These are phyloP conservation scores for Candida schatavii DNA, from an alignment of 805 yeast genomes.

Conservation along the genomic window DNA sequence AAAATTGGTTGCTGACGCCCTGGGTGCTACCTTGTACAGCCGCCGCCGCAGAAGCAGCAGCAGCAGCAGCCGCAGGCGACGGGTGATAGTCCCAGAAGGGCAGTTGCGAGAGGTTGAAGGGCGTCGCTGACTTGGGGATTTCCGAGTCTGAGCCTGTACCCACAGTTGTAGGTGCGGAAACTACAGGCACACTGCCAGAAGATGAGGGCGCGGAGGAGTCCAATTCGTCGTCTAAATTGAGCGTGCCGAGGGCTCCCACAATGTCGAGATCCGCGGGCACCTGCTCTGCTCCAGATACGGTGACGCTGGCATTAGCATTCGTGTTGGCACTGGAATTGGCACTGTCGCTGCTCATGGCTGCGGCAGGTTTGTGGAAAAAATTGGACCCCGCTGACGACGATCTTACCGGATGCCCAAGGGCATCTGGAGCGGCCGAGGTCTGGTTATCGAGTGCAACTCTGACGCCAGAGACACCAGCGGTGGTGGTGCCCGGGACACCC, in stretches of 20 bases:
- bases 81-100: slow-evolving; percentile 8
- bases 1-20: slow-evolving; percentile 5
- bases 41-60: not conserved
- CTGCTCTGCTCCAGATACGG: not conserved
- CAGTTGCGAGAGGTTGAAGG: slow-evolving; percentile 1
- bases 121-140: slow-evolving; percentile 3
- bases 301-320: slow-evolving; percentile 2
- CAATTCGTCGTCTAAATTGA: slow-evolving; percentile 28
- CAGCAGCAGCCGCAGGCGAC: not conserved
- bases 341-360: slow-evolving; percentile 9
- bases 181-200: not conserved
- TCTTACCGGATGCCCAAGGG: slow-evolving; percentile 7
- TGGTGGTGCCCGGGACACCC: slow-evolving; percentile 3
- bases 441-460: too few relatives aligned
- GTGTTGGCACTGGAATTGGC: slow-evolving; percentile 8
- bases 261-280: slow-evolving; percentile 35
- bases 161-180: not conserved
- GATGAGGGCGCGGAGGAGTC: not conserved
- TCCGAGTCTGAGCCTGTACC: not conserved
- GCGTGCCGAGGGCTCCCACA: slow-evolving; percentile 46
- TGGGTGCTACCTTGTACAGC: not conserved
- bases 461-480: not conserved
- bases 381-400: slow-evolving; percentile 23
- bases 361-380: slow-evolving; percentile 25
- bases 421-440: not conserved